Base-by-base conservation (phyloP, 768 basidiomycete genomes). In the Psilocybe cyanescens region DNA sequence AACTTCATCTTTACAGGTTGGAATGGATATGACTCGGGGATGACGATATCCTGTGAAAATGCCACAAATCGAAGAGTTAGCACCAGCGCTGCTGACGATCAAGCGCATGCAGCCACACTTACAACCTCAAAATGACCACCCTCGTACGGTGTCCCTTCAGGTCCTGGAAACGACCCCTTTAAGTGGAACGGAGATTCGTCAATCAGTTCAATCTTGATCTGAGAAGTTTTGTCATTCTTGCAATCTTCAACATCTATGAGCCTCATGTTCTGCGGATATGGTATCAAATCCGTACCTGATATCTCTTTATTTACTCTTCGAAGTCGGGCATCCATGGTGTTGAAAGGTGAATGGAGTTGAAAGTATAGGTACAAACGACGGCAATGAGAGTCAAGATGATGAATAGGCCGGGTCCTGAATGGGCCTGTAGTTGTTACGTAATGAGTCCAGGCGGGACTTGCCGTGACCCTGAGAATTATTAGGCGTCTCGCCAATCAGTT, bases 1-100 rank as follows among this genome's bases (percentile, higher is more conserved):
- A 99, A 98, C 74, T 95, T 96, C 94, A 98, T 97, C 83, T 98
- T 97, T 57, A 96, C 90, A 0, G 97, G 95, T 71, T 95, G 91
- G 74, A 95, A 94, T 16, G 92, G 93, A 71, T 94, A 94, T 52
- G 92, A 86, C 47, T 95, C 93, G 7, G 95, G 95, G 67, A 98
- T 94, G 17, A 90, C 82, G 66, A 98, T 98, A 71, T 98, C 95
- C 93, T 94, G 68, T 65, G 56, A 45, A 56, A 19, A 49, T 51
- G 46, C 56, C 29, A 57, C 16, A 39, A 19, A 37, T 8, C 11
- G n/a, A 16, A 44, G 4, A 11, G 11, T 44, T 44, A 44, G 41
- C 11, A 44, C 11, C 7, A 44, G 5, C 41, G n/a, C 33, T 44
- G 41, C 5, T 12, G 45, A 16, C 52, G 55, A 62, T 45, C 39